Conservation (phyloP, 176 grass and related monocot species). For the Triticum urartu region DNA sequence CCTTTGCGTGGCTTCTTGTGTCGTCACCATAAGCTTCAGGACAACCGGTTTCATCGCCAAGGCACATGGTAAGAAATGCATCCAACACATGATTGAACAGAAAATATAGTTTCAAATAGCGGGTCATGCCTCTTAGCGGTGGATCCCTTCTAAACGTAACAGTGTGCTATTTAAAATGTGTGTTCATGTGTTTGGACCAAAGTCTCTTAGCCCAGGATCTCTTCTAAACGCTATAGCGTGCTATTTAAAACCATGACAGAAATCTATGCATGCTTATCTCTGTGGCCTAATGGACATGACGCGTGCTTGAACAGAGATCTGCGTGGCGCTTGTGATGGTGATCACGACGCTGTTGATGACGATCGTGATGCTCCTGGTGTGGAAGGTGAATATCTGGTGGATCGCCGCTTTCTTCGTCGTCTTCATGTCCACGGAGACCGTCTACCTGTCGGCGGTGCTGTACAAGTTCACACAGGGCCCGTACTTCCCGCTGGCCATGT, state of each 20-base stretch:
- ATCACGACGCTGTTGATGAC: conserved; percentile 60
- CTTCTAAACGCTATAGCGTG: too few species aligned
- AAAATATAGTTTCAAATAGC: neutral
- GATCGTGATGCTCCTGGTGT: conserved; percentile 66
- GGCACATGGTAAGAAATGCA: conserved; percentile 51
- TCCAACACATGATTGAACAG: conserved; percentile 16
- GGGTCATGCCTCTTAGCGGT: too few species aligned
- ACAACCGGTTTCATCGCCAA: conserved; percentile 59
- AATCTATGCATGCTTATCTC: too few species aligned
- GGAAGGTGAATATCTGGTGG: conserved; percentile 53
- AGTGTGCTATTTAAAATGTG: too few species aligned
- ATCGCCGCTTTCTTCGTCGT: conserved; percentile 50
- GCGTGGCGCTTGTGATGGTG: conserved; percentile 61
- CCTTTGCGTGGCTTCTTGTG: conserved; percentile 38
- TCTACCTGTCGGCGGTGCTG: conserved; percentile 60
- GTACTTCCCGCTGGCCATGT: conserved; percentile 53
- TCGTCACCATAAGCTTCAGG: conserved; percentile 50
- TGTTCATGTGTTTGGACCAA: too few species aligned
- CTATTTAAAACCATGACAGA: too few species aligned
- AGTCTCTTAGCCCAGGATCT: too few species aligned
- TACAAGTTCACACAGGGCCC: conserved; percentile 64
- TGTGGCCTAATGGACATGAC: neutral
- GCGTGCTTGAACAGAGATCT: conserved; percentile 43
- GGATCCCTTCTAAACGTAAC: too few species aligned
- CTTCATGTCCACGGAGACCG: conserved; percentile 50